These are phyloP conservation scores for Flagelloscypha sp. DNA, from an alignment of 768 basidiomycete genomes.

Conservation along the genomic window DNA sequence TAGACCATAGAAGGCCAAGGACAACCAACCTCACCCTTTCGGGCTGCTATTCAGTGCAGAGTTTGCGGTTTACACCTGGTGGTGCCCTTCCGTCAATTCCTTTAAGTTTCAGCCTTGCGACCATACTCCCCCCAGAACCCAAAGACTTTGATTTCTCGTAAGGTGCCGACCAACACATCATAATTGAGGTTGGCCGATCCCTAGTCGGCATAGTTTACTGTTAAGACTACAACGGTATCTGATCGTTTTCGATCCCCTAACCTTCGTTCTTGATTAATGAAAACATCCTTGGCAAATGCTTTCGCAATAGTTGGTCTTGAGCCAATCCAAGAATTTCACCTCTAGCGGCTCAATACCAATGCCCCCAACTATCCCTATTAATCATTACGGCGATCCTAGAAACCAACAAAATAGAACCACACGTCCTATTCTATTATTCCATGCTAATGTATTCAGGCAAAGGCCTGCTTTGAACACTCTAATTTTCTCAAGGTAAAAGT, in stretches of 20 bases:
- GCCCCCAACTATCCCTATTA: constrained; percentile 79
- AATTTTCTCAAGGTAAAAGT: constrained; percentile 80
- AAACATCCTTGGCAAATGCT: constrained; percentile 83
- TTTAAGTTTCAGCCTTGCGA: constrained; percentile 74
- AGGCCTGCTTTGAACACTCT: constrained; percentile 77
- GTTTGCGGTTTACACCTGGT: constrained; percentile 34
- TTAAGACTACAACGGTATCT: constrained; percentile 80
- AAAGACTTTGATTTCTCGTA: constrained; percentile 86
- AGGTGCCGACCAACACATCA: constrained; percentile 70
- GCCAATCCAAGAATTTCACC: constrained; percentile 83
- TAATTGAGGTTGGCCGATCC: constrained; percentile 62
- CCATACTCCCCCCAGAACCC: constrained; percentile 78
- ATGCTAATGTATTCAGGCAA: constrained; percentile 76
- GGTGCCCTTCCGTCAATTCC: constrained; percentile 81
- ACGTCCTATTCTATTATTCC: constrained; percentile 78
- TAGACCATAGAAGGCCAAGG: no score
- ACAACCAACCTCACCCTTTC: constrained; percentile 10
- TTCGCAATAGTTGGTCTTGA: constrained; percentile 75
- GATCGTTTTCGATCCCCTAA: constrained; percentile 81
- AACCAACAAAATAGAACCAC: constrained; percentile 80
- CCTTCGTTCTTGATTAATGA: constrained; percentile 82
- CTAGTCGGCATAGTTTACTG: constrained; percentile 80
- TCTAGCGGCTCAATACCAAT: constrained; percentile 76
- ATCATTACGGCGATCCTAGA: constrained; percentile 76
- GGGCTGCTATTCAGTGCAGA: constrained; percentile 4